Percentiles rank a stretch among this genome's conserved stretches.
These are phyloP conservation scores for Cordia subcordata DNA, from an alignment of 257 asterid species.

Conservation along the genomic window DNA sequence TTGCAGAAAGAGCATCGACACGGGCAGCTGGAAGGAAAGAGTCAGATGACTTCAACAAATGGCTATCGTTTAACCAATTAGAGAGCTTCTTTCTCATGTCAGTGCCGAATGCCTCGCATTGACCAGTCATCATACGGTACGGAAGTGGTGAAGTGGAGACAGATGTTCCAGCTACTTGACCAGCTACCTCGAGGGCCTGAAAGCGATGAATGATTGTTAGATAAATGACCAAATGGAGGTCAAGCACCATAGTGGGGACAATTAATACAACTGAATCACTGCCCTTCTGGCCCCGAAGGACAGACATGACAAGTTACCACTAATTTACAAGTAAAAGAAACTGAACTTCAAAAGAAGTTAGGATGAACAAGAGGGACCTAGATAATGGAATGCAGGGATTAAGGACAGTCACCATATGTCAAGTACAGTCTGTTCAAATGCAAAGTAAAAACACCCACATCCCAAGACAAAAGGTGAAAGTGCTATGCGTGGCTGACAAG, in stretches of 20 bases:
- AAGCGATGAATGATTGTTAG: conserved; percentile 7
- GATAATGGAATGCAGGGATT: too few relatives aligned
- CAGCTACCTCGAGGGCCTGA: conserved; percentile 98
- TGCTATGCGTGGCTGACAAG: too few relatives aligned
- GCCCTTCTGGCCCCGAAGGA: too few relatives aligned
- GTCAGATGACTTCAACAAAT: conserved; percentile 19
- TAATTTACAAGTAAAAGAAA: too few relatives aligned
- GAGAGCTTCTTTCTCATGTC: conserved; percentile 94
- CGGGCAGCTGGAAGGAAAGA: conserved; percentile 29
- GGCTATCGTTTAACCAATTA: conserved; percentile 70
- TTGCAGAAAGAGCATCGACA: conserved; percentile 36
- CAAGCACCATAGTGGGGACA: background rate
- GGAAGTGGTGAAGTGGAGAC: conserved; percentile 95
- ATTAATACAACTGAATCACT: too few relatives aligned
- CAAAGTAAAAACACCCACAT: too few relatives aligned
- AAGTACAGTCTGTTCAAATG: too few relatives aligned
- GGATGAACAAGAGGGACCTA: too few relatives aligned
- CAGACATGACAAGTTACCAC: too few relatives aligned
- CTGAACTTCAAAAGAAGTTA: too few relatives aligned
- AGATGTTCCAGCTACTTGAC: conserved; percentile 95
- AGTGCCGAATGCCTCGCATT: conserved; percentile 80
- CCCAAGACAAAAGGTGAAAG: too few relatives aligned
- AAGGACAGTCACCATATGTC: too few relatives aligned
- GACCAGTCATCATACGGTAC: conserved; percentile 76
- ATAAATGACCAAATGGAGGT: background rate